phyloP scores from a whole-genome alignment of 345 rosid species.

The Arabis hirsuta region DNA sequence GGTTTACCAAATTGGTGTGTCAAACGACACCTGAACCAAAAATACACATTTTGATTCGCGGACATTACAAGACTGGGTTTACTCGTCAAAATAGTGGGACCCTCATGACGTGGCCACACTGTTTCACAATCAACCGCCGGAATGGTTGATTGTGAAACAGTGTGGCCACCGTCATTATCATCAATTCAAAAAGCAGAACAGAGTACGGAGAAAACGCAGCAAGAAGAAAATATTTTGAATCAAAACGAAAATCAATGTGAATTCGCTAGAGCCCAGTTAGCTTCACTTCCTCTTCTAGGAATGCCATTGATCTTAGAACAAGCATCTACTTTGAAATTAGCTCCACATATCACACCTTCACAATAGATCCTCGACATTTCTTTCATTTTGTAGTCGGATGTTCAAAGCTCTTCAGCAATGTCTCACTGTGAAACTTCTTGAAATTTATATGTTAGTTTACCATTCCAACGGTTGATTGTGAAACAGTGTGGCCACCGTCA shows the following conservation, averaged over 20 bases:
- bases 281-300: conserved; percentile 86
- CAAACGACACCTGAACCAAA: no score
- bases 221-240: not conserved
- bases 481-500: no score
- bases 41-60: no score
- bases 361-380: conserved; percentile 93
- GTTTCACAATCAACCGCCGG: no score
- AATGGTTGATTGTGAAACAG: no score
- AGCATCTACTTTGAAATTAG: conserved; percentile 84
- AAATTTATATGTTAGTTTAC: no score
- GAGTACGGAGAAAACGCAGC: not conserved
- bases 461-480: no score
- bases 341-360: conserved; percentile 84
- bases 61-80: no score
- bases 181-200: conserved; percentile 6
- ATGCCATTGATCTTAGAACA: conserved; percentile 62
- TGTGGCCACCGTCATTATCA: not conserved
- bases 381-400: conserved; percentile 76
- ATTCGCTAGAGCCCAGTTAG: conserved; percentile 73
- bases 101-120: no score
- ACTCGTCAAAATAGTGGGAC: no score
- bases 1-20: no score
- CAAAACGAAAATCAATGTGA: conserved; percentile 33
- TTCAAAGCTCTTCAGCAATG: conserved; percentile 86
- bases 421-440: conserved; percentile 64